Base-by-base conservation (phyloP, 306 rosid genomes). In the Abrus pulchellus region DNA sequence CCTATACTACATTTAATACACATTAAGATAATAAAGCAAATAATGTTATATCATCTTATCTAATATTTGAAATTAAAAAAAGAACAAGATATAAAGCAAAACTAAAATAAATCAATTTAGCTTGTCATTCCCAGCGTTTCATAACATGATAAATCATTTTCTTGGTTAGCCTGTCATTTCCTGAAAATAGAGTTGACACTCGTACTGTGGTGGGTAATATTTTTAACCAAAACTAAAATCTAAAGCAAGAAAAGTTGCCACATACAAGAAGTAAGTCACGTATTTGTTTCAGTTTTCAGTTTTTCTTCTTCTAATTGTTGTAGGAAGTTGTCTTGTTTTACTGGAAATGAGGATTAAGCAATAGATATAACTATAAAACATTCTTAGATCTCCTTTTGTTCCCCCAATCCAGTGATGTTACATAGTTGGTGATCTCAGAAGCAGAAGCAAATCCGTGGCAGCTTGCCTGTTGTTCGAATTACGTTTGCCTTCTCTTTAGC, bases 401-500 rank as follows among this genome's bases (percentile, higher is more conserved):
- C 33, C 43, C 72, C 40, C 60, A 54, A 55, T 55, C 27, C 64
- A 48, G 55, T 12, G 29, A 69, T 62, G 28, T 41, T 61, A 67
- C 44, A 72, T 45, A 30, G 70, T 36, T 47, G 63, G 53, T 66
- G 20, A 68, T 80, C 68, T 90, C 76, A 95, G 85, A 86, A 86
- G 90, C 97, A 95, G 85, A 40, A 83, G 56, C 84, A 89, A 64
- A 73, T 64, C 9, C 43, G 65, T 56, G 94, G 93, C 44, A 77
- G 34, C 74, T 84, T 82, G 64, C 97, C 97, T 70, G 92, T 90
- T 83, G 60, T 79, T 86, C 90, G 86, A 38, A 91, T 68, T 83
- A 1, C 62, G 60, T 86, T 67, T 52, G 97, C 92, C 88, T 86
- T 96, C 49, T 85, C 88, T 45, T 41, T 85, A 30, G 82, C 88